These are phyloP conservation scores for Aspergillus cavernicola DNA, from an alignment of 495 filamentous ascomycete species.

Conservation along the genomic window DNA sequence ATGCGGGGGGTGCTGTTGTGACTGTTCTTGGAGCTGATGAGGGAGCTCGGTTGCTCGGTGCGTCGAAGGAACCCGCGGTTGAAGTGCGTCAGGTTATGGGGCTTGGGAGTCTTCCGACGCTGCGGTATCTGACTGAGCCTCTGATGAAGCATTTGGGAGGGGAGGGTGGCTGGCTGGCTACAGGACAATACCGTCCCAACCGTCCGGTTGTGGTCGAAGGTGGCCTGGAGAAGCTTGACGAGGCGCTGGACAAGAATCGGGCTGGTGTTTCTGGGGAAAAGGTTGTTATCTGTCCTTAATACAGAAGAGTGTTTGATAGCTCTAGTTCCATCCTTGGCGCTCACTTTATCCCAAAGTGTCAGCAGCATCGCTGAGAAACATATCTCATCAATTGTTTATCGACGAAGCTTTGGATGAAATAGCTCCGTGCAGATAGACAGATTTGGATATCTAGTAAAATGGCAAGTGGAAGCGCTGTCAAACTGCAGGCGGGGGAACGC, in stretches of 20 bases:
- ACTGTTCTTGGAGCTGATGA: conserved; percentile 11
- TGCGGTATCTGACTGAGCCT: conserved; percentile 22
- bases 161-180: conserved; percentile 19
- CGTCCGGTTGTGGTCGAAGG: conserved; percentile 15
- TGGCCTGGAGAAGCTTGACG: conserved; percentile 17
- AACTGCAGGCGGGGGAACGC: no score
- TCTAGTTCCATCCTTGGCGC: no score
- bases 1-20: conserved; percentile 6
- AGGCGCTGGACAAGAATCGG: conserved; percentile 19
- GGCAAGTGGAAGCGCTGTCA: no score
- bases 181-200: conserved; percentile 16
- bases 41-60: conserved; percentile 11
- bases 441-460: no score
- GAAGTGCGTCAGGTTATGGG: conserved; percentile 17
- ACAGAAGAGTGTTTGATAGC: no score
- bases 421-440: no score
- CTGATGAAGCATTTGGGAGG: conserved; percentile 15
- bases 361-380: no score
- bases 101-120: conserved; percentile 11
- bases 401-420: no score
- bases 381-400: no score
- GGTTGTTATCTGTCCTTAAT: conserved; percentile 16
- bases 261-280: conserved; percentile 23
- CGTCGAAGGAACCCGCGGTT: conserved; percentile 13
- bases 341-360: no score